A percentile compares a stretch with the other conserved stretches of the same genome.
Conservation (phyloP, 1,139 yeast species). For the Protomyces arabidopsidicola region DNA sequence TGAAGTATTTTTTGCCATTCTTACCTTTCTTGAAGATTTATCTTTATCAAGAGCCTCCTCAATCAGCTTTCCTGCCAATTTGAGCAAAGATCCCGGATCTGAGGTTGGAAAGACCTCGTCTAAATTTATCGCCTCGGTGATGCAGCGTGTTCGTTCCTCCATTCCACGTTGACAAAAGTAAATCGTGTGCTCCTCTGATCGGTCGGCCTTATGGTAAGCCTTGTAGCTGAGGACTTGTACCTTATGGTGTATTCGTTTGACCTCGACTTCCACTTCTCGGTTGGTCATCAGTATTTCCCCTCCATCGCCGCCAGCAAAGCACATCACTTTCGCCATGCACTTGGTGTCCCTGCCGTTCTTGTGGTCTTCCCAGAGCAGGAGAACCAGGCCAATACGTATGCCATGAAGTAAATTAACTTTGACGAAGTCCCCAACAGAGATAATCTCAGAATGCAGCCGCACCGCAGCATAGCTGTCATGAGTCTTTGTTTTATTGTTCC, state of each 20-base stretch:
- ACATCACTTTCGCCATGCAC: background rate
- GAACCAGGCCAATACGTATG: background rate
- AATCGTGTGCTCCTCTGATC: background rate
- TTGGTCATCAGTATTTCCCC: background rate
- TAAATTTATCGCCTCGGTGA: constrained; percentile 6
- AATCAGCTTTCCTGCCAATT: background rate
- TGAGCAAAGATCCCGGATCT: background rate
- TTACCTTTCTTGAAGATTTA: background rate
- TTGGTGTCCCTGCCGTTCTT: background rate
- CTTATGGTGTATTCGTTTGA: background rate
- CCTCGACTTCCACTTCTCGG: background rate
- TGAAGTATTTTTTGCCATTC: background rate
- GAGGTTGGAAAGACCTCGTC: background rate
- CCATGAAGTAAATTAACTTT: background rate
- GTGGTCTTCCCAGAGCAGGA: background rate
- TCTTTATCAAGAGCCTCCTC: background rate
- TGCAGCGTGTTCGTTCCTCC: constrained; percentile 4
- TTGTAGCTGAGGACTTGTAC: background rate
- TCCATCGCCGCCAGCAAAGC: background rate
- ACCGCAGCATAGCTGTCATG: background rate
- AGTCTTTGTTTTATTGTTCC: too few relatives aligned
- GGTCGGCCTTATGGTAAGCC: background rate
- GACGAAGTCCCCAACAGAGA: background rate
- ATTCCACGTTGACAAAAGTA: constrained; percentile 11
- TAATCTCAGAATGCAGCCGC: background rate